These are phyloP conservation scores for Bromus sterilis DNA, from an alignment of 176 grass and related monocot genomes.

Conservation along the genomic window DNA sequence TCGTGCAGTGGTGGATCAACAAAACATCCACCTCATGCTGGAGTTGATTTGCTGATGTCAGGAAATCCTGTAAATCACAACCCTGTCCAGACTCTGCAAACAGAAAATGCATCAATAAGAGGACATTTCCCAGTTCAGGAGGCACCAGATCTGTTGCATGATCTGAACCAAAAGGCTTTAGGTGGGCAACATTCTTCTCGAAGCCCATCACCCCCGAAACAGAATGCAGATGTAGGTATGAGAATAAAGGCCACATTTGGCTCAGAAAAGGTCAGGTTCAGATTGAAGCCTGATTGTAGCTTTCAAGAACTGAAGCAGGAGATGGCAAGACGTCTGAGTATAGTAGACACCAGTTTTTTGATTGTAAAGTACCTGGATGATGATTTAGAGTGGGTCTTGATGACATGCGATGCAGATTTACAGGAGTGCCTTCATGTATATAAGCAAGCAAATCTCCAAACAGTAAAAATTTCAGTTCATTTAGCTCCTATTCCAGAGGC, in stretches of 20 bases:
- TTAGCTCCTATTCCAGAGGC: slow-evolving; percentile 24
- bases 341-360: slow-evolving; percentile 41
- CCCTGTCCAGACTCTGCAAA: slow-evolving; percentile 28
- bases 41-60: slow-evolving; percentile 22
- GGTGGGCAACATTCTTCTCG: slow-evolving; percentile 26
- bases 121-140: slow-evolving; percentile 35
- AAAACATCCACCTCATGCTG: slow-evolving; percentile 30
- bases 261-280: slow-evolving; percentile 72
- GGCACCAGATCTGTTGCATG: slow-evolving; percentile 20
- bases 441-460: slow-evolving; percentile 55
- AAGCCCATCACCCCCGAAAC: slow-evolving; percentile 19
- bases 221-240: slow-evolving; percentile 36
- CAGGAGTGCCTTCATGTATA: slow-evolving; percentile 84
- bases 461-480: slow-evolving; percentile 81
- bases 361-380: slow-evolving; percentile 90
- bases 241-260: slow-evolving; percentile 82
- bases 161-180: slow-evolving; percentile 16
- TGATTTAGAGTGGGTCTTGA: slow-evolving; percentile 88
- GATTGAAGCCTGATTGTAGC: slow-evolving; percentile 51
- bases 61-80: slow-evolving; percentile 24
- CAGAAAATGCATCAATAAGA: slow-evolving; percentile 34
- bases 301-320: slow-evolving; percentile 76
- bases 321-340: slow-evolving; percentile 63
- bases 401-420: slow-evolving; percentile 95
- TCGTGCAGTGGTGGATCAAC: slow-evolving; percentile 33